These are phyloP conservation scores for Colletotrichum sidae DNA, from an alignment of 2,329 filamentous ascomycete species.

Conservation along the genomic window DNA sequence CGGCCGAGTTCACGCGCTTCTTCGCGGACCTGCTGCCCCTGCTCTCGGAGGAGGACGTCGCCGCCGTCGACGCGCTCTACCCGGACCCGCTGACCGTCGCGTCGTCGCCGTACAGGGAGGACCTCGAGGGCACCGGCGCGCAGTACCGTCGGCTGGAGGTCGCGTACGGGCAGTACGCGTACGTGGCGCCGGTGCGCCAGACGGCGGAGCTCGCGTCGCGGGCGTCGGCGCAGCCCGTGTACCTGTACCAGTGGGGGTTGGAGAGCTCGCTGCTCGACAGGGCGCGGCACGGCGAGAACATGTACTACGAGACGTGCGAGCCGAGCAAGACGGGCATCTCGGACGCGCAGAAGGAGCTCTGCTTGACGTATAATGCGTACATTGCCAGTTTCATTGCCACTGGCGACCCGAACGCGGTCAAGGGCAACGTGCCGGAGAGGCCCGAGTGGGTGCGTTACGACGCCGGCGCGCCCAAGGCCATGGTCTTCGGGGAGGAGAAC, in stretches of 20 bases:
- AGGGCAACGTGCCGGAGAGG: slow-evolving; percentile 48
- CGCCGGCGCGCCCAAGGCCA: slow-evolving; percentile 47
- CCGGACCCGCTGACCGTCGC: slow-evolving; percentile 53
- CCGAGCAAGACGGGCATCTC: slow-evolving; percentile 56
- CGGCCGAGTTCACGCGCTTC: slow-evolving; percentile 61
- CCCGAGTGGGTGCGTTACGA: slow-evolving; percentile 45
- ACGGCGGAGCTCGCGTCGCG: slow-evolving; percentile 58
- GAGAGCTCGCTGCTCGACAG: slow-evolving; percentile 49
- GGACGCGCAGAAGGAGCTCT: slow-evolving; percentile 49
- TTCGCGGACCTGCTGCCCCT: slow-evolving; percentile 71
- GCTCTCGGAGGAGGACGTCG: slow-evolving; percentile 63
- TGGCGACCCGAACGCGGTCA: slow-evolving; percentile 24
- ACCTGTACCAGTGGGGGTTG: slow-evolving; percentile 69
- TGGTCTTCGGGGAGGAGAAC: slow-evolving; percentile 71
- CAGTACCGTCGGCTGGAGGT: slow-evolving; percentile 70
- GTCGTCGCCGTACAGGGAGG: slow-evolving; percentile 27
- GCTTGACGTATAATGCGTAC: slow-evolving; percentile 53
- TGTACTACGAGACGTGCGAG: slow-evolving; percentile 38
- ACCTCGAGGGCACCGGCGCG: slow-evolving; percentile 51
- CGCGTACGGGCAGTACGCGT: slow-evolving; percentile 73
- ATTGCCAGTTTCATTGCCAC: slow-evolving; percentile 52
- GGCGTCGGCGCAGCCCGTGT: slow-evolving; percentile 43
- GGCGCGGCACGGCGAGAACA: slow-evolving; percentile 62
- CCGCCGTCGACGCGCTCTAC: slow-evolving; percentile 68
- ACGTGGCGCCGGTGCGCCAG: slow-evolving; percentile 73